Conservation (phyloP, 2,329 filamentous ascomycete species). For the Hyphodiscus sp. region DNA sequence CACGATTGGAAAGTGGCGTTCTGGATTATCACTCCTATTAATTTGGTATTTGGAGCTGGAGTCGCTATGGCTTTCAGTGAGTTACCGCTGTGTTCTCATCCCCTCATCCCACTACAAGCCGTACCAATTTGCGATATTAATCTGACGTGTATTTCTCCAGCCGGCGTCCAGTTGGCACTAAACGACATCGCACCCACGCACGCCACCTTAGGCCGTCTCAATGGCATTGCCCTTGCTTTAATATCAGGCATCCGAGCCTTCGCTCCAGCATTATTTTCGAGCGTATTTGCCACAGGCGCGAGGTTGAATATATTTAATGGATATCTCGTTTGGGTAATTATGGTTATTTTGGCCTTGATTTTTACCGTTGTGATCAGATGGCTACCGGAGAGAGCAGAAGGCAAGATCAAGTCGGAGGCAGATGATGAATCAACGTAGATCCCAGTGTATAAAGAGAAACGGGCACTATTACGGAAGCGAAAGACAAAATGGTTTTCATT, state of each 20-base stretch:
- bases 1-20: constrained; percentile 33
- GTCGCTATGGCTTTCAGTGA: constrained; percentile 43
- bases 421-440: neutral
- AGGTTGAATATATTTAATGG: constrained; percentile 55
- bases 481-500: no score
- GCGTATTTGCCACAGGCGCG: constrained; percentile 61
- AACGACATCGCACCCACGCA: constrained; percentile 67
- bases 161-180: constrained; percentile 63
- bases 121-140: no score
- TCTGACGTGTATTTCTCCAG: constrained; percentile 46
- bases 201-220: constrained; percentile 61
- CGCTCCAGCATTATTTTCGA: constrained; percentile 58
- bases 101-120: no score
- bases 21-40: constrained; percentile 32
- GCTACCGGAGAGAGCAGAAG: constrained; percentile 30
- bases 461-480: no score
- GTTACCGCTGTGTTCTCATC: constrained; percentile 44
- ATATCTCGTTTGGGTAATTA: constrained; percentile 58
- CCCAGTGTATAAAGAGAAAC: no score
- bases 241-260: constrained; percentile 57
- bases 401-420: constrained; percentile 10
- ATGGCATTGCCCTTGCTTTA: constrained; percentile 59
- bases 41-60: constrained; percentile 50
- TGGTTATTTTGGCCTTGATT: constrained; percentile 35
- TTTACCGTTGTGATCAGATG: constrained; percentile 30